A percentile compares a stretch with the other conserved stretches of the same genome.
Conservation (phyloP, 495 filamentous ascomycete species). For the Podospora anserina region DNA sequence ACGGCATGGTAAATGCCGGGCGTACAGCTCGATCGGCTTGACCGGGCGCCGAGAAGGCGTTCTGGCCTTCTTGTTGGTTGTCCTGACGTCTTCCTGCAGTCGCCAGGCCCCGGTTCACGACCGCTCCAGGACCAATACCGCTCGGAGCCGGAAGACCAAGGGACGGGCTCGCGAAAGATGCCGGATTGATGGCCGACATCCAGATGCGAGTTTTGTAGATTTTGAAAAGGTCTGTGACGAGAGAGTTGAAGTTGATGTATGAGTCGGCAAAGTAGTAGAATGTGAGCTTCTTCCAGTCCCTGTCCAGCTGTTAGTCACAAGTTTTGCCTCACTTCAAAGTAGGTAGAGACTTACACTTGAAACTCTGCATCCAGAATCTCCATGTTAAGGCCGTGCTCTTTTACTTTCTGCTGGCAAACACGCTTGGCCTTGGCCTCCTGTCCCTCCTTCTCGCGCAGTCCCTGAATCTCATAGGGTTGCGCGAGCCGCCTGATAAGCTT, state of each 20-base stretch:
- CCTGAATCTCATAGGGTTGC: slow-evolving; percentile 82
- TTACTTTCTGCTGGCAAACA: slow-evolving; percentile 92
- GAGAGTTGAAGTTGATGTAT: slow-evolving; percentile 97
- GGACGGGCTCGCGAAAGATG: slow-evolving; percentile 85
- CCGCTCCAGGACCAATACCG: slow-evolving; percentile 60
- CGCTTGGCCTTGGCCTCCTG: slow-evolving; percentile 97
- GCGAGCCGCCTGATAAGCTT: slow-evolving; percentile 95
- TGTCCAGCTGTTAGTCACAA: slow-evolving; percentile 37
- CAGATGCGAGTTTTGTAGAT: slow-evolving; percentile 98
- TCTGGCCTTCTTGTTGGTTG: slow-evolving; percentile 42
- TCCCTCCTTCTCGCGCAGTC: slow-evolving; percentile 89
- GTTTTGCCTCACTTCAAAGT: not conserved
- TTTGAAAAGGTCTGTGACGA: slow-evolving; percentile 97
- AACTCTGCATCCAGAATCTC: slow-evolving; percentile 99
- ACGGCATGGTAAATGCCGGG: slow-evolving; percentile 37
- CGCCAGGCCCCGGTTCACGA: slow-evolving; percentile 41
- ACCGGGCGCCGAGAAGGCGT: slow-evolving; percentile 32
- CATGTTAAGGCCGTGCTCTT: slow-evolving; percentile 92
- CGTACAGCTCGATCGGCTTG: slow-evolving; percentile 40
- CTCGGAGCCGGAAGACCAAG: slow-evolving; percentile 65
- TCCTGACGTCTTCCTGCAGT: slow-evolving; percentile 49
- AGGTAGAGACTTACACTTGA: slow-evolving; percentile 71
- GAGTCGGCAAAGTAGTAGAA: slow-evolving; percentile 98
- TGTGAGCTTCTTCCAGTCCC: slow-evolving; percentile 98
- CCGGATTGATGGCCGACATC: slow-evolving; percentile 99